Base-by-base conservation (phyloP, 2,329 filamentous ascomycete genomes). In the Monilinia fructicola region DNA sequence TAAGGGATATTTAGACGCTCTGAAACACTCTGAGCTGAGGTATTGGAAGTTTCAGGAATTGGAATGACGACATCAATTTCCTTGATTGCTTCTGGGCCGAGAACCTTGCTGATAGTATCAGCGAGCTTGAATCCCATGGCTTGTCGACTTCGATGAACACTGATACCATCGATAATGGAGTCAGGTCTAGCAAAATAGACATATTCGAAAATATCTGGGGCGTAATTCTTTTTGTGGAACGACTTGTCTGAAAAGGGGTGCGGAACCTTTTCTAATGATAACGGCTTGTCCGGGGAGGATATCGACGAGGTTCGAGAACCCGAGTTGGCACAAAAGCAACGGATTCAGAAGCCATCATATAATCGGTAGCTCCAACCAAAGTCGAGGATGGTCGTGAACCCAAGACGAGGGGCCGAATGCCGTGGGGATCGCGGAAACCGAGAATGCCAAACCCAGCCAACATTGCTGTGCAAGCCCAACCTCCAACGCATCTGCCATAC, bases 291-390 rank as follows among this genome's bases (percentile, higher is more conserved):
- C 93, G 0, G 93, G 92, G 64, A 89, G 79, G 70, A 97, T 90
- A 74, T 97, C 90, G 50, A 84, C 79, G 72, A 96, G 89, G 74
- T 92, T 83, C 44, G 78, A 82, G 80, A 95, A 96, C 21, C 92
- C 92, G 58, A 94, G 87, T 77, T 96, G 92, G 55, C 85, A 85
- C 56, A 97, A 81, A 81, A 11, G 92, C 93, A 60, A 97, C 88
- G 11, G 90, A 94, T 78, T 97, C 93, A 0, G 92, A 96, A 0
- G 92, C 92, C 81, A 97, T 86, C 85, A 97, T 92, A 80, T 96
- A 97, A 78, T 97, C 93, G 68, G 79, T 89, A 7, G 87, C 87
- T 5, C 85, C 81, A 46, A 85, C 83, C 50, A 87, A 67, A 0
- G 83, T 89, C 18, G 81, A 78, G 1, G 90, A 92, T 1, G 86